phyloP scores from a whole-genome alignment of 176 grass and related monocot genomes.

The Musa acuminata region DNA sequence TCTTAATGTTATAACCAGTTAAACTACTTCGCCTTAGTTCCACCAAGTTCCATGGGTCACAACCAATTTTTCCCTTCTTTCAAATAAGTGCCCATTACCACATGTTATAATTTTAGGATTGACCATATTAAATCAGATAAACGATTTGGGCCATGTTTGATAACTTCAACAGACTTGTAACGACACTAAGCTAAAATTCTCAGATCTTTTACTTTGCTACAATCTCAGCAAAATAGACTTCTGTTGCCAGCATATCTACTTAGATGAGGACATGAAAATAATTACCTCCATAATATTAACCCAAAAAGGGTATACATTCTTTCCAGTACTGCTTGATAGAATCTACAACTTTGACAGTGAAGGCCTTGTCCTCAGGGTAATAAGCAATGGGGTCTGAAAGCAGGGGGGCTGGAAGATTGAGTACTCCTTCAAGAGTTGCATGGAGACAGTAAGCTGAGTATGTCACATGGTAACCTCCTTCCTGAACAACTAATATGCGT shows the following conservation, averaged over 20 bases:
- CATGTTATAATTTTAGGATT: too few species aligned
- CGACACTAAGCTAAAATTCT: too few species aligned
- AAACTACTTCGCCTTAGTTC: too few species aligned
- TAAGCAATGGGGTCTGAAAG: conserved; percentile 70
- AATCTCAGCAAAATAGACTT: background rate
- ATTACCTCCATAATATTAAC: conserved; percentile 31
- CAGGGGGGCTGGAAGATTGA: conserved; percentile 36
- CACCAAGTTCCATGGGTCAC: too few species aligned
- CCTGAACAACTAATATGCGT: conserved; percentile 64
- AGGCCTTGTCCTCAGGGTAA: conserved; percentile 63
- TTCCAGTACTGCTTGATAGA: conserved; percentile 56
- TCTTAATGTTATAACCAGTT: too few species aligned
- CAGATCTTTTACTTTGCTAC: too few species aligned
- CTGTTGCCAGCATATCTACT: background rate
- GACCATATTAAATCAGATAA: too few species aligned
- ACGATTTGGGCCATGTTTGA: too few species aligned
- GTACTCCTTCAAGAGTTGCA: conserved; percentile 73
- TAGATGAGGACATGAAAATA: background rate
- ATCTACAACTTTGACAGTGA: conserved; percentile 49
- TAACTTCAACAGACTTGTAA: too few species aligned
- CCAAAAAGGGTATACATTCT: conserved; percentile 63
- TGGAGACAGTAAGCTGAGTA: conserved; percentile 90
- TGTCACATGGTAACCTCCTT: conserved; percentile 76
- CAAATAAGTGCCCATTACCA: too few species aligned
- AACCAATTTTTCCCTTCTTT: too few species aligned